Conservation (phyloP, 139 green algal genomes). For the Tetraselmis striata region DNA sequence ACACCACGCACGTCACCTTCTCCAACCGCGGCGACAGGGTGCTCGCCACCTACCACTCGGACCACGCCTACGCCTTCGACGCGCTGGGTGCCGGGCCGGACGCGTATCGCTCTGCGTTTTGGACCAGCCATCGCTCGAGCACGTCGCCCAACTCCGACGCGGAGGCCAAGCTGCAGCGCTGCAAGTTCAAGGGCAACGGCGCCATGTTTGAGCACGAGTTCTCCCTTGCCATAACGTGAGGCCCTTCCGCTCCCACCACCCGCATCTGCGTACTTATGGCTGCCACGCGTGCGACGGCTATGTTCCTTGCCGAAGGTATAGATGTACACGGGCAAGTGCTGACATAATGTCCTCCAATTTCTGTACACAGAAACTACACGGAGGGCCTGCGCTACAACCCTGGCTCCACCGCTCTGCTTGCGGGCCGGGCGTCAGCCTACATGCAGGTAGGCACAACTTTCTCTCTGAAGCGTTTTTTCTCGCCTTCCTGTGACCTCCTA, state of each 20-base stretch:
- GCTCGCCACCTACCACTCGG: conserved; percentile 63
- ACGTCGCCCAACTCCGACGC: not conserved
- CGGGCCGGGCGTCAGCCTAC: not conserved
- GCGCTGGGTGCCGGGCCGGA: conserved; percentile 19
- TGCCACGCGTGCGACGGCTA: too few relatives aligned
- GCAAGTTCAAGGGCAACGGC: not conserved
- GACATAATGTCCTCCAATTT: too few relatives aligned
- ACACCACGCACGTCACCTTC: conserved; percentile 63
- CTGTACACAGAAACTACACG: not conserved
- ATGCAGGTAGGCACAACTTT: not conserved
- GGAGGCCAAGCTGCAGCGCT: not conserved
- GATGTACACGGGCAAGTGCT: too few relatives aligned
- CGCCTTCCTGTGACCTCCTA: not conserved
- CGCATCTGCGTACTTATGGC: too few relatives aligned
- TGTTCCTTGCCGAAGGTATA: too few relatives aligned
- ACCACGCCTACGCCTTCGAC: conserved; percentile 76
- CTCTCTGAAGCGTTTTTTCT: not conserved
- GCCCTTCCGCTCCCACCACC: too few relatives aligned
- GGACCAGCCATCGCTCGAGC: not conserved
- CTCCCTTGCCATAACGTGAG: not conserved
- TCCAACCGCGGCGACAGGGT: conserved; percentile 53
- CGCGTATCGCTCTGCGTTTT: not conserved
- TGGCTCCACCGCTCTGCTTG: not conserved
- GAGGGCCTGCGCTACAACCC: not conserved
- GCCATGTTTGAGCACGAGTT: not conserved